Evolutionary conservation across 352 stramenopile species (phyloP).

Genomic region (Globisporangium radiosum): DNA sequence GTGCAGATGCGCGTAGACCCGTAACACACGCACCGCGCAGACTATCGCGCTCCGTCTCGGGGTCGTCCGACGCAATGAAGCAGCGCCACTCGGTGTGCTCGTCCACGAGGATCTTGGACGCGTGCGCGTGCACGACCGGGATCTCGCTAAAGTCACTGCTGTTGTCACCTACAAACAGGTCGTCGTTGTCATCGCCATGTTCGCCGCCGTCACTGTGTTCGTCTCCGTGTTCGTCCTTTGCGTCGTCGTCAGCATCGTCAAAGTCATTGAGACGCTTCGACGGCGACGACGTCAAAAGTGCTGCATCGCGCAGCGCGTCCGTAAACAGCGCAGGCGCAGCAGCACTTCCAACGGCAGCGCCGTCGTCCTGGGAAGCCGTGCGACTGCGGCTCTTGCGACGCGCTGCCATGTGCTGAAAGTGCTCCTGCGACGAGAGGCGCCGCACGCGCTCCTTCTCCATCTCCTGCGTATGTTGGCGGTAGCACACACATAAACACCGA

Average conservation of each 20-base stretch:
- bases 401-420: conserved; percentile 26
- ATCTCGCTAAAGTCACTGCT: conserved; percentile 44
- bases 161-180: not conserved
- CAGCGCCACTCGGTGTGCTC: conserved; percentile 54
- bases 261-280: not conserved
- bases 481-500: not conserved
- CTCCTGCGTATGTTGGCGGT: conserved; percentile 7
- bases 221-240: not conserved
- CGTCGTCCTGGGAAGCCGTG: not conserved
- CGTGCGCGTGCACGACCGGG: conserved; percentile 40
- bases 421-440: conserved; percentile 42
- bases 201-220: not conserved
- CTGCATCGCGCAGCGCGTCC: not conserved
- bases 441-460: conserved; percentile 57
- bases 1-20: no score
- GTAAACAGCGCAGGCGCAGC: not conserved
- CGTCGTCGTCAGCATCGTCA: not conserved
- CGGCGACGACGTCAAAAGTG: not conserved
- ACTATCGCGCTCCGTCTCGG: conserved; percentile 53
- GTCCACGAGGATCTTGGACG: conserved; percentile 55
- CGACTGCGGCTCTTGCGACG: conserved; percentile 11
- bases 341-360: not conserved
- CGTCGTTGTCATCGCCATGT: not conserved
- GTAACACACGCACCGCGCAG: conserved; percentile 31
- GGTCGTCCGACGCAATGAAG: conserved; percentile 56